Evolutionary conservation across 495 filamentous ascomycete species (phyloP).

Genomic region (Penicillium samsonianum): DNA sequence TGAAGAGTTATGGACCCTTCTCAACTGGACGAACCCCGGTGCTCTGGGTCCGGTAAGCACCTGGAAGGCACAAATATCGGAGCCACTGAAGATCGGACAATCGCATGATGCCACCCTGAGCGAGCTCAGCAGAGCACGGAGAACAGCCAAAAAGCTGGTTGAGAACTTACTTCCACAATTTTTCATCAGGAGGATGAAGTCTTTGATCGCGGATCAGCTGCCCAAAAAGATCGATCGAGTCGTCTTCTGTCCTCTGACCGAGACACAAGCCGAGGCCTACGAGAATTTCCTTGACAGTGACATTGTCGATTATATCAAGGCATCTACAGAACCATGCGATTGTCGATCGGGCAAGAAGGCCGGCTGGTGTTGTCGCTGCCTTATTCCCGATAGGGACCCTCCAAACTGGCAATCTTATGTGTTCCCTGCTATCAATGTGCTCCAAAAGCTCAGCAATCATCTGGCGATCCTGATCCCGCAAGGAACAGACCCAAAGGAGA

Average conservation of each 20-base stretch:
- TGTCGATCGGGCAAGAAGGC: constrained; percentile 70
- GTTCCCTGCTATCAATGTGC: constrained; percentile 78
- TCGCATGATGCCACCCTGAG: constrained; percentile 86
- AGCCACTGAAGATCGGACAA: constrained; percentile 83
- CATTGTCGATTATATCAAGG: constrained; percentile 67
- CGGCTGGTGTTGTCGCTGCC: constrained; percentile 79
- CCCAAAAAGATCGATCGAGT: constrained; percentile 94
- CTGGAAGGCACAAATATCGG: constrained; percentile 77
- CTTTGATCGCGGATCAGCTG: constrained; percentile 88
- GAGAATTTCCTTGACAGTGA: constrained; percentile 75
- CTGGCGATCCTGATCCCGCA: constrained; percentile 84
- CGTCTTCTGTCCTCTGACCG: constrained; percentile 90
- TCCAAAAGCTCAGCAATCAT: constrained; percentile 92
- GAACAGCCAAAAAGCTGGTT: constrained; percentile 82
- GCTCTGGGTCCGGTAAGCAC: constrained; percentile 72
- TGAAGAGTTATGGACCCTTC: constrained; percentile 92
- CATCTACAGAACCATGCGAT: constrained; percentile 64
- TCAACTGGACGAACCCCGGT: constrained; percentile 97
- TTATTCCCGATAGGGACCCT: constrained; percentile 52
- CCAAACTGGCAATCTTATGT: constrained; percentile 73
- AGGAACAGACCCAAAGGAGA: constrained; percentile 66
- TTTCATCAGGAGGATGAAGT: constrained; percentile 93
- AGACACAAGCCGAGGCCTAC: constrained; percentile 81
- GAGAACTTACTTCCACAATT: constrained; percentile 87
- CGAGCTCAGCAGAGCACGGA: constrained; percentile 78